These are phyloP conservation scores for Graphiopsis chlorocephala DNA, from an alignment of 2,329 filamentous ascomycete species.

Conservation along the genomic window DNA sequence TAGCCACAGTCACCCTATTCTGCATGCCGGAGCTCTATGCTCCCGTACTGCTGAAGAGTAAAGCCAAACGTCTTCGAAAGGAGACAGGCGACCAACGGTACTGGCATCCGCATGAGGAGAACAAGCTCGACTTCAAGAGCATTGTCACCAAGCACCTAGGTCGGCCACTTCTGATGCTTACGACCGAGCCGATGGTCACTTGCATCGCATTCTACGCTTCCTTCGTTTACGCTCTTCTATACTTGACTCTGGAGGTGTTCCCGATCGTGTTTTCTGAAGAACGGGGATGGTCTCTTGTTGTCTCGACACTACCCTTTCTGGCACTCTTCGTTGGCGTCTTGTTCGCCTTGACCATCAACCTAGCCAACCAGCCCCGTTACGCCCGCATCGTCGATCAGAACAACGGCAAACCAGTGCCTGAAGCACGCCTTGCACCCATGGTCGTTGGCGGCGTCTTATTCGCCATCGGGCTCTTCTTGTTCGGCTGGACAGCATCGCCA, in stretches of 20 bases:
- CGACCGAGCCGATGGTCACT: conserved; percentile 49
- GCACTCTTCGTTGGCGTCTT: conserved; percentile 46
- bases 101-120: conserved; percentile 47
- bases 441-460: conserved; percentile 45
- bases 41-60: conserved; percentile 42
- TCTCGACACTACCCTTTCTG: conserved; percentile 47
- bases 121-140: conserved; percentile 41
- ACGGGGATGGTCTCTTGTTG: conserved; percentile 43
- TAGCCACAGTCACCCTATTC: conserved; percentile 56
- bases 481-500: conserved; percentile 42
- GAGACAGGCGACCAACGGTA: conserved; percentile 48
- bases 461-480: conserved; percentile 34
- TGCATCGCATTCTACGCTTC: conserved; percentile 38
- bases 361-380: conserved; percentile 41
- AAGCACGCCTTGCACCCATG: conserved; percentile 45
- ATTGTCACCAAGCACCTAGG: conserved; percentile 45
- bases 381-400: conserved; percentile 37
- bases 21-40: conserved; percentile 54
- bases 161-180: conserved; percentile 45
- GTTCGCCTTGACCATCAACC: conserved; percentile 40
- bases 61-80: conserved; percentile 56
- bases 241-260: conserved; percentile 48
- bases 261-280: conserved; percentile 47
- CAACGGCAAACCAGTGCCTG: conserved; percentile 35
- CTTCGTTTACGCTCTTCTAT: conserved; percentile 49